A percentile compares a stretch with the other conserved stretches of the same genome.
Conservation (phyloP, 1,139 yeast species). For the Pichia sp. region DNA sequence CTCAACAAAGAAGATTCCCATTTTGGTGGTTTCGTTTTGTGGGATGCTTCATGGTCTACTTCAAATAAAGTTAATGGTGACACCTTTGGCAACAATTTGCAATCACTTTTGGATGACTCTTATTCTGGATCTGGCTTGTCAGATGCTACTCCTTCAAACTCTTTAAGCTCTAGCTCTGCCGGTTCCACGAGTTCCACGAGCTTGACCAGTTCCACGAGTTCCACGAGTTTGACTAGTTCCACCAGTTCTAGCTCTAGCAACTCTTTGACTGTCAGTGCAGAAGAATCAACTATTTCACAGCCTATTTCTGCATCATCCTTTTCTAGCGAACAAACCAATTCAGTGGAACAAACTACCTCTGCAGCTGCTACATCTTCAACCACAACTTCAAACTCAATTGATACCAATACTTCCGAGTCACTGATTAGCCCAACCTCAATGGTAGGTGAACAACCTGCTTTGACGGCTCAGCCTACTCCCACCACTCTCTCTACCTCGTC, state of each 20-base stretch:
- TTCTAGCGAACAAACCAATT: no score
- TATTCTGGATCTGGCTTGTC: slow-evolving; percentile 19
- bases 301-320: no score
- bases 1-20: slow-evolving; percentile 30
- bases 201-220: slow-evolving; percentile 10
- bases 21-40: slow-evolving; percentile 83
- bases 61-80: slow-evolving; percentile 40
- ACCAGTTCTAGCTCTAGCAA: slow-evolving; percentile 7
- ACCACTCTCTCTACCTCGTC: slow-evolving; percentile 8
- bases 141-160: slow-evolving; percentile 26
- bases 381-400: neutral
- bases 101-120: slow-evolving; percentile 32
- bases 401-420: neutral
- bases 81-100: slow-evolving; percentile 38
- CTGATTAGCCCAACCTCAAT: neutral
- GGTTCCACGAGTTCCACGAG: slow-evolving; percentile 13
- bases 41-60: slow-evolving; percentile 88
- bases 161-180: slow-evolving; percentile 6
- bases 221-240: slow-evolving; percentile 4
- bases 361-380: neutral
- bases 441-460: neutral
- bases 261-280: neutral
- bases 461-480: neutral
- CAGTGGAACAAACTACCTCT: no score
- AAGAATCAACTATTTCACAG: slow-evolving; percentile 4